Conservation (phyloP, 2,329 filamentous ascomycete genomes). For the Trichophyton mentagrophytes region DNA sequence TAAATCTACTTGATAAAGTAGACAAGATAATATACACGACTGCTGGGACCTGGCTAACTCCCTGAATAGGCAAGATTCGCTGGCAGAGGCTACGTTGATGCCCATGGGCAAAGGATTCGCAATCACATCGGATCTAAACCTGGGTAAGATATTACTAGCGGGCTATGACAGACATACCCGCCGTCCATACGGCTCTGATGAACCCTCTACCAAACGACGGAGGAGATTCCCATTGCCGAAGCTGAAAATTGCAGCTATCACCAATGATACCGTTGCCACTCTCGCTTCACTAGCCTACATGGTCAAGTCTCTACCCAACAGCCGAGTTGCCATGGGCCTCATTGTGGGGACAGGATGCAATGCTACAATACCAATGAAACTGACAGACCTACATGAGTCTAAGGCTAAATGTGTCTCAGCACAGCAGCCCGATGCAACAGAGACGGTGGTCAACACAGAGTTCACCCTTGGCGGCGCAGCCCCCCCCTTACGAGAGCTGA, state of each 20-base stretch:
- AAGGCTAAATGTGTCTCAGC: conserved; percentile 45
- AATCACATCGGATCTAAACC: conserved; percentile 42
- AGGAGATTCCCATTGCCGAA: conserved; percentile 45
- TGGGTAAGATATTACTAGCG: conserved; percentile 41
- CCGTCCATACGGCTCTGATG: conserved; percentile 24
- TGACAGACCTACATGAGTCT: conserved; percentile 48
- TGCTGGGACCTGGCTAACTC: conserved; percentile 9
- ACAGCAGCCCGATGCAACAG: conserved; percentile 40
- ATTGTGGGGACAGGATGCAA: conserved; percentile 75
- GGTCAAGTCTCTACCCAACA: conserved; percentile 47
- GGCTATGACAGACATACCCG: conserved; percentile 43
- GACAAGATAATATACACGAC: not conserved
- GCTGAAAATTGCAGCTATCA: conserved; percentile 61
- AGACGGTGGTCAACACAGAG: conserved; percentile 69
- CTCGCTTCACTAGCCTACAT: conserved; percentile 65
- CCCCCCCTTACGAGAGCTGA: conserved; percentile 47
- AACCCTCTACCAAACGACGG: conserved; percentile 34
- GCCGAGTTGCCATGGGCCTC: conserved; percentile 61
- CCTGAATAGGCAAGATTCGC: conserved; percentile 35
- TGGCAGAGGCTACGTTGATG: conserved; percentile 43
- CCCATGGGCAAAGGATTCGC: conserved; percentile 48
- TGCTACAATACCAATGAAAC: conserved; percentile 60
- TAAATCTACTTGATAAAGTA: not conserved
- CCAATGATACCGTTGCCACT: conserved; percentile 71
- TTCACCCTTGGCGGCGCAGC: conserved; percentile 69